These are phyloP conservation scores for Ceratobasidium sp. DNA, from an alignment of 1,284 basidiomycete species.

Conservation along the genomic window DNA sequence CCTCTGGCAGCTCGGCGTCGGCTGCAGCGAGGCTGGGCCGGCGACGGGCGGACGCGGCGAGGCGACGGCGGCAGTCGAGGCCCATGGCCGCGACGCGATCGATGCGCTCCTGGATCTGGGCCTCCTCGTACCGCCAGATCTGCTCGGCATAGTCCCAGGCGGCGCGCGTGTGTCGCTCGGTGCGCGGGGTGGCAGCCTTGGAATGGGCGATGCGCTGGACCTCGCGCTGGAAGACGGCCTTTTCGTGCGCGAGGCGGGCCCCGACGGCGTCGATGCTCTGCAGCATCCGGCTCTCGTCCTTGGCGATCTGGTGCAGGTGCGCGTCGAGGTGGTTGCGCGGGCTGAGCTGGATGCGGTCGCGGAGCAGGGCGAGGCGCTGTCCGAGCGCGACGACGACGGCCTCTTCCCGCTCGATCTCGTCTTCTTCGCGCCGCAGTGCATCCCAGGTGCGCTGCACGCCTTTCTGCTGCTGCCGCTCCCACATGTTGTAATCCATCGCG, in stretches of 20 bases:
- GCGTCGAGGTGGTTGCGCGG: slow-evolving; percentile 31
- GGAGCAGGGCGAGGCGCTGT: slow-evolving; percentile 21
- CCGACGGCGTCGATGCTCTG: slow-evolving; percentile 31
- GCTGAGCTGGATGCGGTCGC: slow-evolving; percentile 35
- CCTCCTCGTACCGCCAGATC: slow-evolving; percentile 36
- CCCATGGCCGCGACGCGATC: slow-evolving; percentile 41
- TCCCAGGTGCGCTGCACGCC: slow-evolving; percentile 29
- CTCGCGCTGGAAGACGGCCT: slow-evolving; percentile 37
- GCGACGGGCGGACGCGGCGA: slow-evolving; percentile 27
- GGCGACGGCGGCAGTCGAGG: slow-evolving; percentile 38
- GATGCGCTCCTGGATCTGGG: slow-evolving; percentile 33
- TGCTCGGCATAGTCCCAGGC: slow-evolving; percentile 42
- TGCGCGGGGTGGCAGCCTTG: slow-evolving; percentile 13
- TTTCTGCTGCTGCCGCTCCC: slow-evolving; percentile 32
- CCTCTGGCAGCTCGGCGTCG: slow-evolving; percentile 16
- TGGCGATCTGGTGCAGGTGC: slow-evolving; percentile 29
- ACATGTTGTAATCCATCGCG: slow-evolving; percentile 40
- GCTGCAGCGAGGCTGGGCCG: slow-evolving; percentile 10
- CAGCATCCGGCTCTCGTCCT: slow-evolving; percentile 36
- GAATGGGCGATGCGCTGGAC: slow-evolving; percentile 24
- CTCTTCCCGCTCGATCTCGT: slow-evolving; percentile 41
- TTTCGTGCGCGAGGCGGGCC: slow-evolving; percentile 39
- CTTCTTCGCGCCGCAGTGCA: slow-evolving; percentile 36
- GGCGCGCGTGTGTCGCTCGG: slow-evolving; percentile 29
- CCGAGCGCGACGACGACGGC: slow-evolving; percentile 34